These are phyloP conservation scores for Trichosporon faecale DNA, from an alignment of 1,284 basidiomycete genomes.

Conservation along the genomic window DNA sequence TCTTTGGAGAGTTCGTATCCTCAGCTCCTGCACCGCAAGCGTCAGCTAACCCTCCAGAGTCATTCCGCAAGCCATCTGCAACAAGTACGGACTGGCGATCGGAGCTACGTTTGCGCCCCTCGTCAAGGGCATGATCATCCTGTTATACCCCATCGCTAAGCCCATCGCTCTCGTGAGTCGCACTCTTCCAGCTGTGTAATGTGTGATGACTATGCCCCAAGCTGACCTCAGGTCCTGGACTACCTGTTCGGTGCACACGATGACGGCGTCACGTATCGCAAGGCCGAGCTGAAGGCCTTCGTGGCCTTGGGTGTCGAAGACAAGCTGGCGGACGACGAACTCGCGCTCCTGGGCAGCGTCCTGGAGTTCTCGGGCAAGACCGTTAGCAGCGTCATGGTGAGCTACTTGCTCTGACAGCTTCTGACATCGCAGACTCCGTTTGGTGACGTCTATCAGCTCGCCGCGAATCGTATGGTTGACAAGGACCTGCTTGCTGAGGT, in stretches of 20 bases:
- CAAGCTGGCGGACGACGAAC: constrained; percentile 77
- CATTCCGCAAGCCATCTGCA: constrained; percentile 54
- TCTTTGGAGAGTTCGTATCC: constrained; percentile 27
- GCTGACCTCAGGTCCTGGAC: constrained; percentile 51
- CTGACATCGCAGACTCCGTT: constrained; percentile 46
- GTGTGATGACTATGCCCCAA: too few species aligned
- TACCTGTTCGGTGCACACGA: constrained; percentile 54
- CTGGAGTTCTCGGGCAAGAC: constrained; percentile 77
- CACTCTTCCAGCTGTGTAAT: neutral
- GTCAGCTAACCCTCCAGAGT: constrained; percentile 30
- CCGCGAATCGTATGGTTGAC: constrained; percentile 53
- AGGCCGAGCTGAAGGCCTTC: constrained; percentile 86
- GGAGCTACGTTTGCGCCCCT: constrained; percentile 55
- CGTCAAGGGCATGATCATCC: constrained; percentile 51
- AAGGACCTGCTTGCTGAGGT: constrained; percentile 68
- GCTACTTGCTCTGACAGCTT: constrained; percentile 9
- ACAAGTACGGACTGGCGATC: constrained; percentile 55
- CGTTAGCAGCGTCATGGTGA: constrained; percentile 70
- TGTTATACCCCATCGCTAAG: constrained; percentile 54
- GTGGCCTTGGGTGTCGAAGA: constrained; percentile 66
- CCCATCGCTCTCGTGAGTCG: constrained; percentile 45
- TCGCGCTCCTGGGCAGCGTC: constrained; percentile 77
- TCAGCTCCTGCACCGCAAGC: neutral
- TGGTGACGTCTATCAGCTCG: constrained; percentile 54
- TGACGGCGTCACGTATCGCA: constrained; percentile 71